Evolutionary conservation across 2,329 filamentous ascomycete genomes (phyloP), one percentile per base, ranked within the genome.

Genomic region (Pseudodiploospora longispora): DNA sequence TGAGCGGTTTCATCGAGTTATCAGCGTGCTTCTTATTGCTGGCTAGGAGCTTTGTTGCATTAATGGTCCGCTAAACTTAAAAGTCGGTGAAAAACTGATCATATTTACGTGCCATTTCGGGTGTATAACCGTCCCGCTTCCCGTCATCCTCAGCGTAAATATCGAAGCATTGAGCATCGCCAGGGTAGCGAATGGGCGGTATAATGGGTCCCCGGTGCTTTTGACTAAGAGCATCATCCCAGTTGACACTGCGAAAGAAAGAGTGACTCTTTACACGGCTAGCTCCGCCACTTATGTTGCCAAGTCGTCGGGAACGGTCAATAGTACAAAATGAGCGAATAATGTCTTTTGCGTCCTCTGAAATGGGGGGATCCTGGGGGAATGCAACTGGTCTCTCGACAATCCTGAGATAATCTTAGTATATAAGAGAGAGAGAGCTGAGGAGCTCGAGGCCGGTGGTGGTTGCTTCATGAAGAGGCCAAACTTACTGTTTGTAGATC

Each of bases 131-230:
- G 34, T 85, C 81, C 44, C 76, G 70, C 39, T 74, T 73, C 43
- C 72, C 77, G 47, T 83, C 80, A 57, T 89, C 83, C 47, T 87
- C 83, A n/a, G 86, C 83, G 55, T 91, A 93, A 36, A 82, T 74
- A 56, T 91, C 87, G 57, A 91, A 93, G 60, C 87, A 91, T 57
- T 85, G 76, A 12, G 86, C 82, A 57, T 91, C 87, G 30, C 84
- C 85, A 0, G 81, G 75, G 40, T 79, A 84, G 27, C 82, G 72
- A 30, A 91, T 69, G 43, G 84, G 82, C n/a, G 85, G 86, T 41
- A 87, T 72, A 52, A 90, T 89, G 4, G 85, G 85, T 0, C 85
- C 85, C 40, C 74, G 69, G 41, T 77, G 68, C 50, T 77, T 76
- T 42, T 82, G 77, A 47, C 78, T 69, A 54, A 82, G 78, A 27